phyloP scores from a whole-genome alignment of 2,329 filamentous ascomycete species.

The Botrytis sinoallii region DNA sequence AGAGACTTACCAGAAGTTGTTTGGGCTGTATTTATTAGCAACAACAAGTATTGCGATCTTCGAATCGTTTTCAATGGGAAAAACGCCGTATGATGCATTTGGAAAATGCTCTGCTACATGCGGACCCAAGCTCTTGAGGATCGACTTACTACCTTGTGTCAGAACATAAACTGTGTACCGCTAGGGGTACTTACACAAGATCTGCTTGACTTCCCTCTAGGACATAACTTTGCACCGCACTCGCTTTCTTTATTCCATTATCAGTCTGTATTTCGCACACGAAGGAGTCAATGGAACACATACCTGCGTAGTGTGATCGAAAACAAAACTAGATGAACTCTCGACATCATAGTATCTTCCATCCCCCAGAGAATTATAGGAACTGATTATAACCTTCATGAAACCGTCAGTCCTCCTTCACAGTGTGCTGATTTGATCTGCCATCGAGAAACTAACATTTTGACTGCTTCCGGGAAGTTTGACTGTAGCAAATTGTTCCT shows the following conservation, averaged over 20 bases:
- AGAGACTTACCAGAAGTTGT: slow-evolving; percentile 81
- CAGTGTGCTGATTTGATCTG: not conserved
- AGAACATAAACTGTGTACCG: not conserved
- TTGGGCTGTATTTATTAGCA: slow-evolving; percentile 94
- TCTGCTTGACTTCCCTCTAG: slow-evolving; percentile 75
- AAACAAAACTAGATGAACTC: slow-evolving; percentile 81
- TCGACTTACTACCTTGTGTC: slow-evolving; percentile 63
- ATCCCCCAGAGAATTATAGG: slow-evolving; percentile 76
- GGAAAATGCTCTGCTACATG: slow-evolving; percentile 90
- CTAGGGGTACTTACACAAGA: slow-evolving; percentile 62
- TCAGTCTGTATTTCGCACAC: not conserved
- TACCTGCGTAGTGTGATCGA: slow-evolving; percentile 80
- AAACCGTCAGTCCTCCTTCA: slow-evolving; percentile 24
- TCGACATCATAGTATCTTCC: slow-evolving; percentile 88
- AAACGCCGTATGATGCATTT: slow-evolving; percentile 75
- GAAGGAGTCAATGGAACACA: slow-evolving; percentile 1
- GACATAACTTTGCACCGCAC: slow-evolving; percentile 72
- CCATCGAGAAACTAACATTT: slow-evolving; percentile 51
- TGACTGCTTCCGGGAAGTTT: slow-evolving; percentile 86
- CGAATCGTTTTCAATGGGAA: slow-evolving; percentile 72
- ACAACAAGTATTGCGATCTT: slow-evolving; percentile 80
- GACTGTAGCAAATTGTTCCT: slow-evolving; percentile 84
- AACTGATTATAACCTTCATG: slow-evolving; percentile 70
- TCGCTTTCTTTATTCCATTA: slow-evolving; percentile 63
- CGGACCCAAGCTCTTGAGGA: slow-evolving; percentile 69